Evolutionary conservation across 1,284 basidiomycete genomes (phyloP), one percentile per base, ranked within the genome.

Genomic region (Gymnopus androsaceus): DNA sequence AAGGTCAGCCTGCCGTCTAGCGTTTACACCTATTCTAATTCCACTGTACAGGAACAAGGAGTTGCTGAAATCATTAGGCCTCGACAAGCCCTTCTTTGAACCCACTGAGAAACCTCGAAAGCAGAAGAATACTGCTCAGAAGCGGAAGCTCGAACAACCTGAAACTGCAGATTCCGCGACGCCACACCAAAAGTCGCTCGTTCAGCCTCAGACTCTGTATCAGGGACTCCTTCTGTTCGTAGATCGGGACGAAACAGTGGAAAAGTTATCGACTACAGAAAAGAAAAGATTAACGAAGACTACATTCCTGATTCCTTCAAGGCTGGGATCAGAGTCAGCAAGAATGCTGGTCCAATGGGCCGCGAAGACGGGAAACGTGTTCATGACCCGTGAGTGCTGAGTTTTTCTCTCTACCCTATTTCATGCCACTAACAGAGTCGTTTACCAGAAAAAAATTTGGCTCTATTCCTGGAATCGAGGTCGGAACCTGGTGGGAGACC

Each of bases 401-500:
- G 28, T 14, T n/a, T 21, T n/a, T 30, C 15, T 31, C 30, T 4
- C 54, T 17, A 27, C 30, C 14, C n/a, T 21, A 30, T 58, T 36
- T 27, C 42, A n/a, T 31, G 49, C 44, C 21, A 46, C 30, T 56
- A 49, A 19, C 46, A 31, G n/a, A n/a, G 42, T 31, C 49, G 15
- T 51, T 17, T 27, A 15, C 41, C 50, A 80, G 77, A n/a, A 79
- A 79, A 66, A 75, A 69, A 9, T 89, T 80, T 68, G 88, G 88
- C 0, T 59, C 73, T 34, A 92, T 92, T 58, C 88, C 88, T n/a
- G 87, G 79, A 7, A 68, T 92, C 23, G 73, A 77, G n/a, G 81
- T 91, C 28, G 90, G 90, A 2, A 84, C 87, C 15, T 91, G 89
- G 88, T 92, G 90, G 90, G 79, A 83, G 59, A 81, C 77, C 31